Evolutionary conservation across 2,329 filamentous ascomycete genomes (phyloP).

Genomic region (Raffaelea ambrosiae): DNA sequence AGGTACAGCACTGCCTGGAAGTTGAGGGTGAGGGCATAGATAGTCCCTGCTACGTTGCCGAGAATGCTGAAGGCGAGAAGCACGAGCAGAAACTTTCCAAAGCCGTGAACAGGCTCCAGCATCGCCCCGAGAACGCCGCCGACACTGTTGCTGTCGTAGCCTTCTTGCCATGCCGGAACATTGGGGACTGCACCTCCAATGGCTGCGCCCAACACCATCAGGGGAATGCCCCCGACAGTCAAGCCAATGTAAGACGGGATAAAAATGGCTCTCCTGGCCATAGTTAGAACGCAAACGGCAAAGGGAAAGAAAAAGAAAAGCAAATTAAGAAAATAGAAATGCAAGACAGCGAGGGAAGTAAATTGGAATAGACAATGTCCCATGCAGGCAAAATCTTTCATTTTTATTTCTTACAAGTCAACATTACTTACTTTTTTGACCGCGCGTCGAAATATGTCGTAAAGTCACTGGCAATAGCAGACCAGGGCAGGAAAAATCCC

Average conservation of each 20-base stretch:
- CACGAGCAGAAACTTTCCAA: slow-evolving; percentile 55
- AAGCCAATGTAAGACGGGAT: slow-evolving; percentile 49
- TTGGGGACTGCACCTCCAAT: slow-evolving; percentile 50
- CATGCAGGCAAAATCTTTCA: no score
- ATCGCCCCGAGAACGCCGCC: slow-evolving; percentile 52
- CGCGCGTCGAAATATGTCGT: no score
- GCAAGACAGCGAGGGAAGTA: no score
- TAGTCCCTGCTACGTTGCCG: slow-evolving; percentile 49
- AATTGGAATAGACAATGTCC: no score
- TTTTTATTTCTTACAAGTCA: no score
- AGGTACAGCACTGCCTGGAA: slow-evolving; percentile 38
- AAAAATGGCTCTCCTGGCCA: no score
- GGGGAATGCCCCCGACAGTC: slow-evolving; percentile 41
- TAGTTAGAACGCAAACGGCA: no score
- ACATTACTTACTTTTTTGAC: no score
- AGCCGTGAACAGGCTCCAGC: slow-evolving; percentile 46
- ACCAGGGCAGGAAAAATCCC: no score
- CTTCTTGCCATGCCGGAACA: slow-evolving; percentile 40
- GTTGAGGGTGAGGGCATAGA: slow-evolving; percentile 55
- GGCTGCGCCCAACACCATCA: slow-evolving; percentile 55
- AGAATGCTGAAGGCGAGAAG: slow-evolving; percentile 47
- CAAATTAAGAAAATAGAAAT: no score
- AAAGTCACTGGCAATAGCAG: no score
- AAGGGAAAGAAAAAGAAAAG: no score
- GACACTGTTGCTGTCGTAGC: slow-evolving; percentile 41